Conservation (phyloP, 2,329 filamentous ascomycete species). For the Ophiocordyceps australis region DNA sequence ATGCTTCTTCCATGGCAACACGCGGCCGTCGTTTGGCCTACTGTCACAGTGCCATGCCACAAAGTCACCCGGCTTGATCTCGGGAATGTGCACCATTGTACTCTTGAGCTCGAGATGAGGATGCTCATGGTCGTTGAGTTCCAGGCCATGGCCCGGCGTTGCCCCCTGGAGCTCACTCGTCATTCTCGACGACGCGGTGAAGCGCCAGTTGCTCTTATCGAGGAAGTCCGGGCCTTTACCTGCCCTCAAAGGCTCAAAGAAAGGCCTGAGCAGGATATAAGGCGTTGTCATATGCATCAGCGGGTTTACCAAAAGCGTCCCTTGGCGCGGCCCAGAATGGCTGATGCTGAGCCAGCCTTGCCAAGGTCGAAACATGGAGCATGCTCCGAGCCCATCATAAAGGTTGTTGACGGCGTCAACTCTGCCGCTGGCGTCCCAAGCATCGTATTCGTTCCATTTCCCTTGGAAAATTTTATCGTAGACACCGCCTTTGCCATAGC, state of each 20-base stretch:
- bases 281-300: conserved; percentile 57
- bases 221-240: conserved; percentile 17
- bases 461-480: conserved; percentile 61
- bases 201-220: conserved; percentile 38
- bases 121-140: conserved; percentile 49
- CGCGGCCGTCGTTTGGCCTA: too few species aligned
- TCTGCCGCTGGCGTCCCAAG: conserved; percentile 60
- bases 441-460: conserved; percentile 63
- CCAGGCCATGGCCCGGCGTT: conserved; percentile 48
- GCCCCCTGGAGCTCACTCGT: conserved; percentile 53
- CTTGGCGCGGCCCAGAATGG: conserved; percentile 51
- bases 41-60: conserved; percentile 74
- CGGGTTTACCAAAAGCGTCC: conserved; percentile 69
- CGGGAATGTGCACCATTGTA: conserved; percentile 54
- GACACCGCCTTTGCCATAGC: conserved; percentile 47
- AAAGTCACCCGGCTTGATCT: conserved; percentile 55
- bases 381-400: conserved; percentile 67
- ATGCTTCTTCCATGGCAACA: too few species aligned
- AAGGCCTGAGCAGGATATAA: conserved; percentile 68
- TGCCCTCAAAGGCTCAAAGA: conserved; percentile 43
- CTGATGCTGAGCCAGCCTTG: conserved; percentile 83
- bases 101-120: conserved; percentile 50
- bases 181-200: conserved; percentile 26
- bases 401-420: conserved; percentile 52
- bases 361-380: conserved; percentile 72